phyloP scores from a whole-genome alignment of 257 asterid genomes.

The Solanum megistacrolobum region DNA sequence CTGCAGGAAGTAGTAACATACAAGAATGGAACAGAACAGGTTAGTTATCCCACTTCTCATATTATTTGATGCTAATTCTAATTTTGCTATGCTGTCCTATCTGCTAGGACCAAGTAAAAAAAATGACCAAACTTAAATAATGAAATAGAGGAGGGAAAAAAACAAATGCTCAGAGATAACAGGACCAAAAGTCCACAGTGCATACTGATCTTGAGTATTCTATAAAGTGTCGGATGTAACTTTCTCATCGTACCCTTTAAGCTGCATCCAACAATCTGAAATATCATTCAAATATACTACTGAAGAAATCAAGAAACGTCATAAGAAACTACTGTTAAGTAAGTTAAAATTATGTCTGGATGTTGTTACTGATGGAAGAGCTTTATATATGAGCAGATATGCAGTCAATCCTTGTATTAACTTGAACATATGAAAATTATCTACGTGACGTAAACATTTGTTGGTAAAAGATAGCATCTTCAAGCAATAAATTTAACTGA shows the following conservation, averaged over 20 bases:
- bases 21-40: constrained; percentile 74
- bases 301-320: not conserved
- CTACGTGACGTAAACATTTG: not conserved
- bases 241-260: not conserved
- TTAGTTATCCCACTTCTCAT: constrained; percentile 5
- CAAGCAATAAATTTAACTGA: not conserved
- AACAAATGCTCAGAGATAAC: not conserved
- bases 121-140: not conserved
- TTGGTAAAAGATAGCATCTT: not conserved
- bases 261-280: not conserved
- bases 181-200: not conserved
- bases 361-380: not conserved
- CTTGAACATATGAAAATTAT: not conserved
- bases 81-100: not conserved
- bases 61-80: not conserved
- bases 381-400: not conserved
- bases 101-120: not conserved
- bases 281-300: not conserved
- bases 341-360: too few species aligned
- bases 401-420: not conserved
- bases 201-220: not conserved
- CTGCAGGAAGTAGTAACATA: constrained; percentile 68
- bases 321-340: not conserved
- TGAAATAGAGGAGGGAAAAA: not conserved
- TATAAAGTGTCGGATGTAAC: not conserved